Evolutionary conservation across 139 green algal species (phyloP), one percentile per base, ranked within the genome.

Genomic region (Zygnema circumcarinatum): DNA sequence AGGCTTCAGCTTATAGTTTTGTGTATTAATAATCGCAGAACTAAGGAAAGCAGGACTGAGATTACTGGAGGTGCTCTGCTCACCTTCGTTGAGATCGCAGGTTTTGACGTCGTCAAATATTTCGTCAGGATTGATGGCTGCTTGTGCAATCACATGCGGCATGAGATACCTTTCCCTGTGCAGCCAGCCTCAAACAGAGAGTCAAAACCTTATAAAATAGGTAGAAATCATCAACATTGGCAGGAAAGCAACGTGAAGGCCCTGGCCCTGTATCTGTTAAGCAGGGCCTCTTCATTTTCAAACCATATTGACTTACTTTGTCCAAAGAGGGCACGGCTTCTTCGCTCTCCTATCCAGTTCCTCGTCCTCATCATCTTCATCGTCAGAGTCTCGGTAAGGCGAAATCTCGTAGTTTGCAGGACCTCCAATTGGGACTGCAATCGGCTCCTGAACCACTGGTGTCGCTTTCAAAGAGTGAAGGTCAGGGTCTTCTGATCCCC

Each of bases 391-490:
- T 52, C 74, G 69, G 69, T 92, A 91, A 21, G 87, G 87, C 16
- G 87, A 91, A 72, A 91, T 91, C 86, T 89, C 87, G 87, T 91
- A 91, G 16, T 62, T 62, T 62, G 7, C 35, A 25, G 35, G 35
- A 29, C 69, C 69, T 29, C 69, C 35, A 25, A 25, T 78, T 78
- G 35, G 35, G 69, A 62, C 47, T 7, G 16, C 47, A 25, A 62
- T 16, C 7, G 47, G 47, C 47, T 25, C 47, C 16, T 62, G 47
- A 25, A 62, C 47, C 16, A 62, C 16, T 62, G 16, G 7, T 62
- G 7, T 62, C 47, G n/a, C n/a, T n/a, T 62, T 62, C 16, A 62
- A 62, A 25, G 47, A 16, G 16, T 16, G 47, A 25, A 25, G 47
- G 16, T 62, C 16, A 7, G 47, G 47, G 7, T 62, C 47, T 16